Evolutionary conservation across 75 land plant genomes (phyloP), one percentile per base, ranked within the genome.

Genomic region (Adiantum capillusveneris): DNA sequence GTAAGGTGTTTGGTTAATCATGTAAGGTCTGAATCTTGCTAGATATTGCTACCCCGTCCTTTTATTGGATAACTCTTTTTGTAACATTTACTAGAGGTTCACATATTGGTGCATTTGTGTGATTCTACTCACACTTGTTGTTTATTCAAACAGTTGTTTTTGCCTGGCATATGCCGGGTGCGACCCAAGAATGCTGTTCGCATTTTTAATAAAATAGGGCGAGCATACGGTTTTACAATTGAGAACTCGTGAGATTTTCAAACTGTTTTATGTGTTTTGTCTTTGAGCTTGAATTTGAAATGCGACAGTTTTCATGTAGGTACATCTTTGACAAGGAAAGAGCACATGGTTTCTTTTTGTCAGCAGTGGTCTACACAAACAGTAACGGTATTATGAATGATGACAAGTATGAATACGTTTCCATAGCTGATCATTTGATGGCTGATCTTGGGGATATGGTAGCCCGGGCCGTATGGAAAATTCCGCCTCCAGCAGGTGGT

Each of bases 331-430:
- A 75, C 52, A 58, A 57, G 49, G 77, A 75, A 53, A 69, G 63
- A 16, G 73, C 62, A 14, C 56, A 62, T 18, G 57, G 66, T 26
- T 75, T 75, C 49, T 75, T 68, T 62, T 61, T 75, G 49, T 53
- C 77, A 13, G 77, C 77, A 43, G 71, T 68, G 27, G 44, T 75
- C 21, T 75, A 69, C 56, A 75, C 77, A 25, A 75, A 75, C 58
- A 61, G 27, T 16, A 75, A 69, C 43, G 77, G 50, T 11, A 31
- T 75, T 20, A 19, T 75, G 44, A 69, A 69, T 58, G 77, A 75
- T 75, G 77, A 75, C n/a, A 24, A n/a, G 2, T 75, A 75, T 30
- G 77, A 75, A 57, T 75, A 75, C 52, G 72, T 68, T 18, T 3
- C 16, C 22, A 31, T 62, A 63, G 77, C 77, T 25, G 73, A 75